Percentiles rank a stretch among this genome's conserved stretches.
These are phyloP conservation scores for Poteriospumella lacustris DNA, from an alignment of 108 stramenopile genomes.

Conservation along the genomic window DNA sequence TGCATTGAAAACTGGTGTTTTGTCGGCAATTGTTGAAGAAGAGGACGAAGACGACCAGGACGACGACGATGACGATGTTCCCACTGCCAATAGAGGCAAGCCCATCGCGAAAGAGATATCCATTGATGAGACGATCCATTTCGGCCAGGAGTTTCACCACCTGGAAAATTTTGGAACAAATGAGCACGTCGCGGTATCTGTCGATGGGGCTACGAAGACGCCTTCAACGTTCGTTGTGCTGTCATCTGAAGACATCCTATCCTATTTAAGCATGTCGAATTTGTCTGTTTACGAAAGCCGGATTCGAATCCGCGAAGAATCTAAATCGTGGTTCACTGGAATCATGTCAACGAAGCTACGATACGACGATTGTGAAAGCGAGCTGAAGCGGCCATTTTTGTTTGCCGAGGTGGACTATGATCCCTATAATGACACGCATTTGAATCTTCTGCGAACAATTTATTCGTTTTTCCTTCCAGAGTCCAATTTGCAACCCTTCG, in stretches of 20 bases:
- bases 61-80: background rate
- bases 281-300: background rate
- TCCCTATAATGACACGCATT: background rate
- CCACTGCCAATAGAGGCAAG: background rate
- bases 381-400: constrained; percentile 4
- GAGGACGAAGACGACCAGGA: constrained; percentile 5
- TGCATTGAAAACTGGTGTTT: background rate
- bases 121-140: too few relatives aligned
- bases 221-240: too few relatives aligned
- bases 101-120: too few relatives aligned
- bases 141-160: too few relatives aligned
- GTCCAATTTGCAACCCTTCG: background rate
- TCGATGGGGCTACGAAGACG: too few relatives aligned
- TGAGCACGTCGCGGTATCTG: too few relatives aligned
- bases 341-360: background rate
- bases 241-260: too few relatives aligned
- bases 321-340: too few relatives aligned
- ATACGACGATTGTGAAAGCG: background rate
- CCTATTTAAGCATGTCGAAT: background rate
- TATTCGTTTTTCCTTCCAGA: too few relatives aligned
- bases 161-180: too few relatives aligned
- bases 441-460: background rate
- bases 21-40: background rate
- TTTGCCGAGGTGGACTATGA: constrained; percentile 21
- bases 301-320: background rate